Base-by-base conservation (phyloP, 495 filamentous ascomycete species). In the Tricharina praecox region DNA sequence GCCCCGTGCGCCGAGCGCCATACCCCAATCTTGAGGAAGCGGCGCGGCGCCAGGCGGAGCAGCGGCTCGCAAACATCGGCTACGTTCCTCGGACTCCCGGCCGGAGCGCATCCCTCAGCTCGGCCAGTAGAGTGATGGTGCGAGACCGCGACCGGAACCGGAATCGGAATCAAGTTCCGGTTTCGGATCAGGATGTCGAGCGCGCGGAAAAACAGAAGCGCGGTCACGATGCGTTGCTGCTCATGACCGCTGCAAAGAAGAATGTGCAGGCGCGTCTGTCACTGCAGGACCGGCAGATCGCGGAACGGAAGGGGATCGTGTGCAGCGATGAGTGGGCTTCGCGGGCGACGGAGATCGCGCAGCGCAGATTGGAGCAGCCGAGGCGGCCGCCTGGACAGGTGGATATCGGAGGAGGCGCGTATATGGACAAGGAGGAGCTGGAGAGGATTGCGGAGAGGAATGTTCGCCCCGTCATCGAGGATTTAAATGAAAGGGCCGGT, bases 401-500 rank as follows among this genome's bases (percentile, higher is more conserved):
- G 33, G 72, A 85, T 52, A 77, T 97, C 41, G 88, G 92, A 19
- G 76, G 79, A 20, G 80, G 85, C 0, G 82, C 74, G 56, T 81
- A 77, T 49, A 74, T 96, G 66, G 76, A 88, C 40, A 74, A 78
- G 62, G 69, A 75, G 3, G 84, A 85, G 41, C 72, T 97, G 33
- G 79, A 95, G 47, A 75, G 73, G 9, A 77, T 95, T 50, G 90
- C 90, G 0, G 74, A 74, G 8, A 70, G 71, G 25, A 77, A 79
- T 55, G 70, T 97, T n/a, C 82, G 85, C 62, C 90, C 90, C 15
- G 74, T 90, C 0, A 62, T 97, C n/a, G 82, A 95, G 56, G 84
- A 93, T 53, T 92, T 97, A 30, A 76, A 77, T 40, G 76, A 75
- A 9, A 64, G 70, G 45, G 74, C 79, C 37, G 56, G 74, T 28